Conservation (phyloP, 2,329 filamentous ascomycete species). For the Pyrenochaeta sp. region DNA sequence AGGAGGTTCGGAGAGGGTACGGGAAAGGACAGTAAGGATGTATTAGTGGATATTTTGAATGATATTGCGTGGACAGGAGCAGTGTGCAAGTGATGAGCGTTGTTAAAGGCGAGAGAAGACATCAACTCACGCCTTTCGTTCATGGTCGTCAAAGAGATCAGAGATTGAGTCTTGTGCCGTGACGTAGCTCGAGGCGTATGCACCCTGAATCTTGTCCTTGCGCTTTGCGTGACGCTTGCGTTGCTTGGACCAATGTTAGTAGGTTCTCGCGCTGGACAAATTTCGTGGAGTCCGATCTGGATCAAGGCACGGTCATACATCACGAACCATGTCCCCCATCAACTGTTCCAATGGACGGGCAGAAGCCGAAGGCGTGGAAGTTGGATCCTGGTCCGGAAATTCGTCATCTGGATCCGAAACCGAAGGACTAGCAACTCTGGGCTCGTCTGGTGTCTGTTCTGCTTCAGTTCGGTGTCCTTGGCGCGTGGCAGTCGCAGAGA, state of each 20-base stretch:
- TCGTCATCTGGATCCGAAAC: slow-evolving; percentile 6
- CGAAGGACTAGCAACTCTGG: too few relatives aligned
- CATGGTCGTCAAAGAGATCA: slow-evolving; percentile 32
- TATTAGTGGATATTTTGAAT: too few relatives aligned
- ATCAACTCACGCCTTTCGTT: slow-evolving; percentile 38
- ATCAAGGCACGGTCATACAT: too few relatives aligned
- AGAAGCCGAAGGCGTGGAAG: too few relatives aligned
- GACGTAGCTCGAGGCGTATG: slow-evolving; percentile 20
- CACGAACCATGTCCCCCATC: slow-evolving; percentile 27
- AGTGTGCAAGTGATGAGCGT: too few relatives aligned
- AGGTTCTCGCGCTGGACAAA: too few relatives aligned
- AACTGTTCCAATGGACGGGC: slow-evolving; percentile 19
- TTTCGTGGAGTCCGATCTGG: too few relatives aligned
- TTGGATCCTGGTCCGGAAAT: slow-evolving; percentile 11
- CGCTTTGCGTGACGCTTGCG: slow-evolving; percentile 30
- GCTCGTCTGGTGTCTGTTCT: too few relatives aligned
- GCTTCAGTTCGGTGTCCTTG: slow-evolving; percentile 13
- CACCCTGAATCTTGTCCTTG: slow-evolving; percentile 27
- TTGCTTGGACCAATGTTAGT: slow-evolving; percentile 25
- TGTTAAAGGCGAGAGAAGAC: too few relatives aligned
- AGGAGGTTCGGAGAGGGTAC: neutral
- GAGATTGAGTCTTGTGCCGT: slow-evolving; percentile 25
- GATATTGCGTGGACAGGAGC: too few relatives aligned
- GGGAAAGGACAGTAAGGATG: neutral
- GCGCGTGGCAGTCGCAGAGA: slow-evolving; percentile 10